Evolutionary conservation across 108 stramenopile genomes (phyloP).

Genomic region (Nannochloropsis salina): DNA sequence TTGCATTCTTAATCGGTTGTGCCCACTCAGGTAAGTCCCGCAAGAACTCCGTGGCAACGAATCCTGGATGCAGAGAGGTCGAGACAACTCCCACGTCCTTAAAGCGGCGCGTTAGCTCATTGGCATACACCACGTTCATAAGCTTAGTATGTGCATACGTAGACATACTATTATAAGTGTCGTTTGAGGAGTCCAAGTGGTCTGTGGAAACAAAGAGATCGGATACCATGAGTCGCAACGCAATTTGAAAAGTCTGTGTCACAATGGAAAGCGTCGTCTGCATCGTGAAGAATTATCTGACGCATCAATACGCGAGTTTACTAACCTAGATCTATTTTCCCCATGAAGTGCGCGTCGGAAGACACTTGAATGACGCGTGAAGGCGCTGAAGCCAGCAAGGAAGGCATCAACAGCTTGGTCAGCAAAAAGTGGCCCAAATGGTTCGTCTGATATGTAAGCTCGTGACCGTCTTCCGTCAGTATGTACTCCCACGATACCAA

Average conservation of each 20-base stretch:
- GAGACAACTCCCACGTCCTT: not conserved
- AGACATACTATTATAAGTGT: not conserved
- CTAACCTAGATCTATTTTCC: not conserved
- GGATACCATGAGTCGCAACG: not conserved
- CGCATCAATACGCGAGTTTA: not conserved
- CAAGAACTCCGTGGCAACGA: not conserved
- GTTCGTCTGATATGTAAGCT: slow-evolving; percentile 2
- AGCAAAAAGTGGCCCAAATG: slow-evolving; percentile 21
- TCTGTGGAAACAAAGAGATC: not conserved
- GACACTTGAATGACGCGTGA: slow-evolving; percentile 1
- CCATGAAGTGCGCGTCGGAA: not conserved
- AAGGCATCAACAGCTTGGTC: slow-evolving; percentile 2
- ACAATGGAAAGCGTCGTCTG: not conserved
- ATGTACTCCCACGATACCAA: slow-evolving; percentile 21
- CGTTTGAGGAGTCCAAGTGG: slow-evolving; percentile 21
- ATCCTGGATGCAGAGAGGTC: not conserved
- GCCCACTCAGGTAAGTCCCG: not conserved
- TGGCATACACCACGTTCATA: slow-evolving; percentile 22
- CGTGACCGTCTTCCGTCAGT: not conserved
- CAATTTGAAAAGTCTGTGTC: not conserved
- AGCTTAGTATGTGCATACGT: slow-evolving; percentile 26
- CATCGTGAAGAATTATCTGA: not conserved
- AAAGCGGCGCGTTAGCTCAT: slow-evolving; percentile 23
- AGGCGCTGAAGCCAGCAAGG: not conserved
- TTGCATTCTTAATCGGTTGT: not conserved